Conservation (phyloP, 495 filamentous ascomycete species). For the Pyrenopolyporus hunteri region DNA sequence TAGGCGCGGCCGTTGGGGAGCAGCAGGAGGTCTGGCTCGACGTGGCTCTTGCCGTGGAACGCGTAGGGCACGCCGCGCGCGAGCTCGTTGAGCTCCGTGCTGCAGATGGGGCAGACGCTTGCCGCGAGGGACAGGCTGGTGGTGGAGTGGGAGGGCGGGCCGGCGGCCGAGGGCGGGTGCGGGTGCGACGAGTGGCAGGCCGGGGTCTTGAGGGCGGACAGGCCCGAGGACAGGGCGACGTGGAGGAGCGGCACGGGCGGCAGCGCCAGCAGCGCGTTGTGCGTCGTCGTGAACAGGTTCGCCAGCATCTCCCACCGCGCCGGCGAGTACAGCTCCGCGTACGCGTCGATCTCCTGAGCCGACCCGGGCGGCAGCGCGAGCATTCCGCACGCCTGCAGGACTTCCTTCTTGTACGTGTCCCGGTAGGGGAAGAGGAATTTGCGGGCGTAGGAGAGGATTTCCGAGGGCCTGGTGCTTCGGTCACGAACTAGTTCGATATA, state of each 20-base stretch:
- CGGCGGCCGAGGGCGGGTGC: constrained; percentile 37
- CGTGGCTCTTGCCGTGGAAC: constrained; percentile 88
- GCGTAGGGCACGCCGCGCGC: constrained; percentile 90
- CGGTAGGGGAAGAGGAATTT: constrained; percentile 74
- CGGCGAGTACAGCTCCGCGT: constrained; percentile 67
- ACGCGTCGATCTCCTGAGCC: constrained; percentile 38
- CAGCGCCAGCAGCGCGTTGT: constrained; percentile 85
- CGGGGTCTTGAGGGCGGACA: constrained; percentile 95
- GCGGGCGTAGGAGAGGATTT: constrained; percentile 80
- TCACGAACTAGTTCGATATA: constrained; percentile 87
- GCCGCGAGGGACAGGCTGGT: constrained; percentile 47
- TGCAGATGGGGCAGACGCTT: constrained; percentile 89
- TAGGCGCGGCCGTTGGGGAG: constrained; percentile 89
- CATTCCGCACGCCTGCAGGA: constrained; percentile 76
- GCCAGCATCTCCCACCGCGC: constrained; percentile 78
- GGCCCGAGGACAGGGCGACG: constrained; percentile 86
- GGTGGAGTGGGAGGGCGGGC: constrained; percentile 46
- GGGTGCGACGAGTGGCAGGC: constrained; percentile 77
- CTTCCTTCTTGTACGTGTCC: constrained; percentile 70
- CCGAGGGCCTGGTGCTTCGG: constrained; percentile 64
- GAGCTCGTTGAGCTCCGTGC: constrained; percentile 89
- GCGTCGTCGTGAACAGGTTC: constrained; percentile 81
- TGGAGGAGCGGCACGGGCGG: constrained; percentile 85
- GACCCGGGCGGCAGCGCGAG: constrained; percentile 75
- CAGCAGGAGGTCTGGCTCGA: constrained; percentile 84